Base-by-base conservation (phyloP, 2,329 filamentous ascomycete genomes). In the Zarea fungicola region DNA sequence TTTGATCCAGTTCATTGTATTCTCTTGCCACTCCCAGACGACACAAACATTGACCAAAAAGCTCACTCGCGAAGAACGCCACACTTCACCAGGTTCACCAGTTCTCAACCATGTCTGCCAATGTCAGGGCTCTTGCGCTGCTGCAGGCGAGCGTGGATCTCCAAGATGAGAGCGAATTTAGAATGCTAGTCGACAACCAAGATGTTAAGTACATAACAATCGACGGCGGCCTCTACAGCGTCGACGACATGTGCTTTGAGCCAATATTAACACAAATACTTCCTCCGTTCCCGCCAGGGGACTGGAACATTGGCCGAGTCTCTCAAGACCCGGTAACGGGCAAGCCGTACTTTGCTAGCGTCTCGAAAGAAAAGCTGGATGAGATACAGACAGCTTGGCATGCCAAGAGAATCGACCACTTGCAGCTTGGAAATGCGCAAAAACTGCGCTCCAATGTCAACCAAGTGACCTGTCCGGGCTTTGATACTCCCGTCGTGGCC, bases 151-250 rank as follows among this genome's bases (percentile, higher is more conserved):
- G 34, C 35, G 41, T 46, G 0, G 56, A 58, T 2, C 57, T 57
- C 44, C 49, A 34, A 3, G 21, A 54, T 26, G 51, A 60, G 14
- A 60, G 62, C 52, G 55, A 60, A 40, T 61, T 62, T 36, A 56
- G 58, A 37, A 60, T 63, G 42, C 52, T 62, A 4, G 43, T 61
- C 41, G 54, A 60, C 28, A 50, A 45, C 14, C 40, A 55, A 49
- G 52, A 58, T 39, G 54, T 58, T 1, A 60, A 62, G 47, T 63
- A 62, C 48, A 29, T 61, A n/a, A 29, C 53, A 29, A 58, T 53
- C 29, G 59, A 52, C 6, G 56, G 56, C 41, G 55, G 57, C 22
- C 54, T 54, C n/a, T 60, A 63, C 52, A 50, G 52, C 42, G 52
- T 55, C 32, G 53, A 59, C 19, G 54, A 60, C 51, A 56, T 58